Conservation (phyloP, 805 yeast species). For the Isabelozyma heimii region DNA sequence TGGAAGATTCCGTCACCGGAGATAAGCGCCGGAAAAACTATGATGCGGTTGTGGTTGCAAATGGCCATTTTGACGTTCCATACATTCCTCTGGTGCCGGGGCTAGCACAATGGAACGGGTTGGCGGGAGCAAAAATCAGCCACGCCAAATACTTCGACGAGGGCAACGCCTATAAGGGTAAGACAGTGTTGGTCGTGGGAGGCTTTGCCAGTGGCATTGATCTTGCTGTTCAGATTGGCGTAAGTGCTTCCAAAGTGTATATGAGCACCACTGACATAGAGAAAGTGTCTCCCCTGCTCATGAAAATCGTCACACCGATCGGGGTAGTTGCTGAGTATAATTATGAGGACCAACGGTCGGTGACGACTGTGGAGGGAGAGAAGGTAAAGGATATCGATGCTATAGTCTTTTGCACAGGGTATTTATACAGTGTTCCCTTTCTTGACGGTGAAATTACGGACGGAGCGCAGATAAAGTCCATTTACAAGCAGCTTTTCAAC, state of each 20-base stretch:
- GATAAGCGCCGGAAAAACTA: constrained; percentile 9
- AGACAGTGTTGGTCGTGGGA: constrained; percentile 66
- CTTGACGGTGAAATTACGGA: constrained; percentile 22
- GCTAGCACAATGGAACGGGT: constrained; percentile 23
- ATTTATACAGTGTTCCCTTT: constrained; percentile 34
- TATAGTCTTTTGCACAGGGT: constrained; percentile 39
- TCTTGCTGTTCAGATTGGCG: constrained; percentile 59
- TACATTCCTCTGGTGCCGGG: constrained; percentile 33
- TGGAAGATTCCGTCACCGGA: constrained; percentile 4
- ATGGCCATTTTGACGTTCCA: constrained; percentile 37
- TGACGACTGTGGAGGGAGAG: constrained; percentile 24
- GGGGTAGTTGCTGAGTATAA: constrained; percentile 23
- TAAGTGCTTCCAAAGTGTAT: constrained; percentile 23
- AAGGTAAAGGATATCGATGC: constrained; percentile 21
- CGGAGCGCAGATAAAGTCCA: constrained; percentile 35
- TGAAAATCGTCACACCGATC: constrained; percentile 30
- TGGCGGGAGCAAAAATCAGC: constrained; percentile 20
- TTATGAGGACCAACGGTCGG: constrained; percentile 23
- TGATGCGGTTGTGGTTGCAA: constrained; percentile 40
- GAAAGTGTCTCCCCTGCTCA: constrained; percentile 44
- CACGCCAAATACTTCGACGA: constrained; percentile 33
- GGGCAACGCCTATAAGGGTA: constrained; percentile 24
- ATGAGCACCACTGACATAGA: constrained; percentile 30
- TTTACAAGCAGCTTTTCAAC: constrained; percentile 48
- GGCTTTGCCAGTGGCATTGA: constrained; percentile 79